Percentiles rank a stretch among this genome's conserved stretches.
These are phyloP conservation scores for Dipodascopsis tothii DNA, from an alignment of 805 yeast genomes.

Conservation along the genomic window DNA sequence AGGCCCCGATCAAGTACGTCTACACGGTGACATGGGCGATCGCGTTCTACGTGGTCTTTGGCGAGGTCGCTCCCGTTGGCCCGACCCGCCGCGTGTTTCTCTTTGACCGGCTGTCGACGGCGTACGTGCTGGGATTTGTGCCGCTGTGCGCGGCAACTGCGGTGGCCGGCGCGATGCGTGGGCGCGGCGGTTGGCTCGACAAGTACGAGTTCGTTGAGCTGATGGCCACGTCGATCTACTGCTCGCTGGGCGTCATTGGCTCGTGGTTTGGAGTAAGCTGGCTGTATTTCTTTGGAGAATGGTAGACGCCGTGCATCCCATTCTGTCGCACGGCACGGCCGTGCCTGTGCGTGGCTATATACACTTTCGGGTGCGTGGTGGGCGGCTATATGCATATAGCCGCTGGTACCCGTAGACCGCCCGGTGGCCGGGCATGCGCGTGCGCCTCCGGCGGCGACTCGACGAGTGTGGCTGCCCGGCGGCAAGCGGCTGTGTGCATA, in stretches of 20 bases:
- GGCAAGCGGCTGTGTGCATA: no score
- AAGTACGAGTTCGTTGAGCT: constrained; percentile 66
- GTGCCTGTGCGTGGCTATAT: no score
- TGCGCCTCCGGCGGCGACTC: no score
- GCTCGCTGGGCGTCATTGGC: constrained; percentile 73
- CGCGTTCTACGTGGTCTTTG: constrained; percentile 62
- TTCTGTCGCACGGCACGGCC: no score
- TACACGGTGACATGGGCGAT: constrained; percentile 83
- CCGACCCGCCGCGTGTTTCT: constrained; percentile 40
- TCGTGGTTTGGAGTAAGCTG: constrained; percentile 87
- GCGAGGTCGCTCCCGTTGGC: constrained; percentile 38
- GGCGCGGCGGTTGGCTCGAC: constrained; percentile 40
- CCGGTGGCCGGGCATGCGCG: no score
- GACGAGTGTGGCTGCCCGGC: no score
- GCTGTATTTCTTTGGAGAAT: constrained; percentile 52
- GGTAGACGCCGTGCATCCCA: no score
- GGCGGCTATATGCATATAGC: no score
- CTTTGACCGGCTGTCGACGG: constrained; percentile 60
- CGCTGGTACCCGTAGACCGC: no score
- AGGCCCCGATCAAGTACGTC: constrained; percentile 65
- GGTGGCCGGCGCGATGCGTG: constrained; percentile 42
- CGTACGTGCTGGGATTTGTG: constrained; percentile 59
- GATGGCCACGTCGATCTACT: constrained; percentile 78
- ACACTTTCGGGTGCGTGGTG: no score
- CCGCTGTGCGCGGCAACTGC: constrained; percentile 57